Evolutionary conservation across 805 yeast species (phyloP).

Genomic region (Candida nemodendra): DNA sequence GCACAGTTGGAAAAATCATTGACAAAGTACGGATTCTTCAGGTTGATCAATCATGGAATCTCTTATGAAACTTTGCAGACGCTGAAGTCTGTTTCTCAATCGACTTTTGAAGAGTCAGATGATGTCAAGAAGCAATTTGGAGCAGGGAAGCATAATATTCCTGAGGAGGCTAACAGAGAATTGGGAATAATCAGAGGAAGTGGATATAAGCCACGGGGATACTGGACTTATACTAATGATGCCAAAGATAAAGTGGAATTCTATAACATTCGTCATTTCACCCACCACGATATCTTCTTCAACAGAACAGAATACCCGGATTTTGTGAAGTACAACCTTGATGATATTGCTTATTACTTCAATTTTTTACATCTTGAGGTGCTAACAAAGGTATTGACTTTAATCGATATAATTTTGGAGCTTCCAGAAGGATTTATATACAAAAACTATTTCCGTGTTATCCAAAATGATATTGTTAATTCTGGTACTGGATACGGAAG

Average conservation of each 20-base stretch:
- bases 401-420: slow-evolving; percentile 46
- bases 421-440: slow-evolving; percentile 46
- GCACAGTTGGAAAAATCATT: slow-evolving; percentile 38
- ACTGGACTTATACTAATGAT: slow-evolving; percentile 46
- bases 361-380: slow-evolving; percentile 38
- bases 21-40: slow-evolving; percentile 44
- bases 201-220: slow-evolving; percentile 48
- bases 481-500: slow-evolving; percentile 43
- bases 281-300: slow-evolving; percentile 34
- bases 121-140: slow-evolving; percentile 37
- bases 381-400: slow-evolving; percentile 34
- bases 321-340: slow-evolving; percentile 36
- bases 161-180: slow-evolving; percentile 29
- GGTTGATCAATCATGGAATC: slow-evolving; percentile 42
- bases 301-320: slow-evolving; percentile 38
- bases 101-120: slow-evolving; percentile 39
- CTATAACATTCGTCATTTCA: slow-evolving; percentile 42
- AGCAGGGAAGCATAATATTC: slow-evolving; percentile 34
- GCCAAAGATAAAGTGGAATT: slow-evolving; percentile 44
- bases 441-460: slow-evolving; percentile 35
- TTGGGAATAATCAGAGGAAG: slow-evolving; percentile 47
- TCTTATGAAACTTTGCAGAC: slow-evolving; percentile 32
- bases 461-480: slow-evolving; percentile 29
- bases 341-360: slow-evolving; percentile 41
- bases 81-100: slow-evolving; percentile 41